A percentile compares a stretch with the other conserved stretches of the same genome.
phyloP scores from a whole-genome alignment of 2,329 filamentous ascomycete genomes.

The Alternaria consortialis region DNA sequence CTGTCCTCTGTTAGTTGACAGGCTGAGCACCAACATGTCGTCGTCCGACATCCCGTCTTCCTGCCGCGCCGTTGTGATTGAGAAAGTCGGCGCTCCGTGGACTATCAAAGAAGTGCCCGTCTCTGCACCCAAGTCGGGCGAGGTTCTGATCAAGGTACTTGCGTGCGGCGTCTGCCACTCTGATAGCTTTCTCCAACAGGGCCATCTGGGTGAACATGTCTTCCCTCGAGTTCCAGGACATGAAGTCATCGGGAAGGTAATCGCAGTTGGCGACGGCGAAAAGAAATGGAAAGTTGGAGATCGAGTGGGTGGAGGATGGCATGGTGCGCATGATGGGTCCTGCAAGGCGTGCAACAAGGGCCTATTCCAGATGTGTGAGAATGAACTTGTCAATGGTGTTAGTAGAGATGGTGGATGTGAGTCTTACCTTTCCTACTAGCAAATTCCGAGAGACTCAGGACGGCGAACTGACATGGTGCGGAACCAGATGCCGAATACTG shows the following conservation, averaged over 20 bases:
- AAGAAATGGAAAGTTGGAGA: slow-evolving; percentile 70
- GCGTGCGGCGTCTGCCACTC: slow-evolving; percentile 78
- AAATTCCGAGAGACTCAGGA: not conserved
- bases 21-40: not conserved
- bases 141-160: slow-evolving; percentile 75
- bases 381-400: slow-evolving; percentile 70
- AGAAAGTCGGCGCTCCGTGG: slow-evolving; percentile 62
- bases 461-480: not conserved
- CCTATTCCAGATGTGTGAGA: slow-evolving; percentile 74
- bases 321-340: slow-evolving; percentile 69
- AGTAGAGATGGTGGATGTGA: slow-evolving; percentile 71
- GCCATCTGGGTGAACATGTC: slow-evolving; percentile 23
- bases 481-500: slow-evolving; percentile 66
- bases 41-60: slow-evolving; percentile 62
- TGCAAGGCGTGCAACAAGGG: slow-evolving; percentile 72
- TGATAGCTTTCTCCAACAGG: slow-evolving; percentile 57
- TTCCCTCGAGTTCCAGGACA: slow-evolving; percentile 73
- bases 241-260: slow-evolving; percentile 74
- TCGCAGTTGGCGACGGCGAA: slow-evolving; percentile 66
- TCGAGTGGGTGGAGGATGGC: slow-evolving; percentile 73
- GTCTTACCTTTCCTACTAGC: slow-evolving; percentile 14
- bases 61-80: slow-evolving; percentile 72
- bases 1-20: not conserved
- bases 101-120: slow-evolving; percentile 68
- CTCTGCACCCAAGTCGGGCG: slow-evolving; percentile 62